A percentile compares a stretch with the other conserved stretches of the same genome.
Conservation (phyloP, 2,329 filamentous ascomycete species). For the Penicillium sp. region DNA sequence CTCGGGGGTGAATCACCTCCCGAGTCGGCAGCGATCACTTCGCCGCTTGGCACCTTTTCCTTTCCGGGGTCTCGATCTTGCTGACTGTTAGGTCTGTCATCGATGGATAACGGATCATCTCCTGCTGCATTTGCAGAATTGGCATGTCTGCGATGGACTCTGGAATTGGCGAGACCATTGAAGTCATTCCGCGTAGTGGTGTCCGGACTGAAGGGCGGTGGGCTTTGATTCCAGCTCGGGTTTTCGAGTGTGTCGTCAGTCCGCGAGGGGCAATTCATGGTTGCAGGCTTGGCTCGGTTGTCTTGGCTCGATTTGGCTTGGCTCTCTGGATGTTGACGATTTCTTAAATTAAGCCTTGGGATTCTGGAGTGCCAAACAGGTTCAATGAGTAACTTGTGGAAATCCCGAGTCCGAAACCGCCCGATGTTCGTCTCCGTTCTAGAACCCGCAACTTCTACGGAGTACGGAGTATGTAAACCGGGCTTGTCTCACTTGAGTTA, state of each 20-base stretch:
- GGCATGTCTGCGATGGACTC: conserved; percentile 48
- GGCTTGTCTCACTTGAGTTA: neutral
- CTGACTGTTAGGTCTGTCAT: conserved; percentile 21
- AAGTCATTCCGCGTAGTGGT: conserved; percentile 63
- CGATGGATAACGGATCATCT: conserved; percentile 27
- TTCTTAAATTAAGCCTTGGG: neutral
- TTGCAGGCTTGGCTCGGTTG: neutral
- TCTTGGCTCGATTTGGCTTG: neutral
- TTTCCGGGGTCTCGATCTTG: conserved; percentile 24
- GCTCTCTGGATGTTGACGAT: neutral
- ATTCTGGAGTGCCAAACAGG: neutral
- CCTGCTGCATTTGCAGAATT: conserved; percentile 22
- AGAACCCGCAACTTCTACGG: neutral
- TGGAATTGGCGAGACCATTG: conserved; percentile 60
- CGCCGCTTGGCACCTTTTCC: conserved; percentile 28
- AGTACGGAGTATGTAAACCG: neutral
- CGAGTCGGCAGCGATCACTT: conserved; percentile 31
- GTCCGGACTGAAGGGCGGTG: conserved; percentile 57
- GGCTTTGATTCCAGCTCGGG: conserved; percentile 62
- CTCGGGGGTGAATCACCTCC: conserved; percentile 31
- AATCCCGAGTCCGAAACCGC: conserved; percentile 21
- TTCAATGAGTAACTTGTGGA: conserved; percentile 10
- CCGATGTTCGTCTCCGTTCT: conserved; percentile 19
- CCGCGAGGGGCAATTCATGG: conserved; percentile 66
- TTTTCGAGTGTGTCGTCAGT: conserved; percentile 57